Conservation (phyloP, 495 filamentous ascomycete genomes). For the Tuber microsphaerosporum region DNA sequence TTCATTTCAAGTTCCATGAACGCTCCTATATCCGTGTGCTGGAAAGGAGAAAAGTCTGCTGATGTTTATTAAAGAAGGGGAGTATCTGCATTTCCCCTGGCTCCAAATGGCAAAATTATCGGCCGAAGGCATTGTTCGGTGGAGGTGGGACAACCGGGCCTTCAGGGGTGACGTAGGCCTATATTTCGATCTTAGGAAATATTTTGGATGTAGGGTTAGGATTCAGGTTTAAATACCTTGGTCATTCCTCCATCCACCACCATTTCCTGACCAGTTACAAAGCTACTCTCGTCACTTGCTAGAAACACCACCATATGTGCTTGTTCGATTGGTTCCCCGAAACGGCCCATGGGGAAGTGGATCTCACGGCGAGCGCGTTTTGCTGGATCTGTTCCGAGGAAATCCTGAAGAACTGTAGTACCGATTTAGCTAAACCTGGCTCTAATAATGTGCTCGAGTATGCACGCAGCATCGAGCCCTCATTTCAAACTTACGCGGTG, state of each 20-base stretch:
- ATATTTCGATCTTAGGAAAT: neutral
- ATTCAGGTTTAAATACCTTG: constrained; percentile 49
- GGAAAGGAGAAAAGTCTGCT: neutral
- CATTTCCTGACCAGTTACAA: constrained; percentile 88
- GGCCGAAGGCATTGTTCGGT: constrained; percentile 56
- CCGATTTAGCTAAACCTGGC: constrained; percentile 13
- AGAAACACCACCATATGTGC: constrained; percentile 90
- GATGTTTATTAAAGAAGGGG: neutral
- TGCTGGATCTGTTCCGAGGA: constrained; percentile 78
- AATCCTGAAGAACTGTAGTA: constrained; percentile 71
- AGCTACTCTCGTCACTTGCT: constrained; percentile 88
- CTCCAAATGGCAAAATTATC: neutral
- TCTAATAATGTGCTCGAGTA: neutral
- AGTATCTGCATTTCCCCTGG: neutral
- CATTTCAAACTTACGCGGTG: constrained; percentile 43
- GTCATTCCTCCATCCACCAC: constrained; percentile 96
- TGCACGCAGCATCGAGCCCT: neutral
- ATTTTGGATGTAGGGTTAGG: neutral
- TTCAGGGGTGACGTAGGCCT: constrained; percentile 88
- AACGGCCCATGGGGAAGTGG: constrained; percentile 90
- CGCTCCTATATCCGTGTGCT: neutral
- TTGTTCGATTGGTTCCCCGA: constrained; percentile 92
- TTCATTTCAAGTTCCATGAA: neutral
- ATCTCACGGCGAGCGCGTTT: constrained; percentile 84
- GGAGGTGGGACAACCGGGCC: constrained; percentile 66